Percentiles rank a stretch among this genome's conserved stretches.
phyloP scores from a whole-genome alignment of 2,329 filamentous ascomycete species.

The Blastomyces percursus region DNA sequence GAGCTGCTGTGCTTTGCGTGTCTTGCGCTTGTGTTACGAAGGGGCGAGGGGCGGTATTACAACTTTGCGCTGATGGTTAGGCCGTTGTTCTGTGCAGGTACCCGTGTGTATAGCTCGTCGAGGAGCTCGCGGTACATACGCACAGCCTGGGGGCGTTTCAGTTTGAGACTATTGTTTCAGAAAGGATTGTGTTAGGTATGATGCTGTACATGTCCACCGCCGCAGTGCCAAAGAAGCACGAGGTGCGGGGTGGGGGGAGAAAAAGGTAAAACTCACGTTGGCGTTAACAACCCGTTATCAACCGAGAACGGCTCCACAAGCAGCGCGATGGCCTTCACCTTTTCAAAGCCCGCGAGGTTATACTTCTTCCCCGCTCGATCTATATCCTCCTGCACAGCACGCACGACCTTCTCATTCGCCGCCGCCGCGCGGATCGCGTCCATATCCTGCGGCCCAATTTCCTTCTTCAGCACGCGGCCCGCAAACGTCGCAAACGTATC shows the following conservation, averaged over 20 bases:
- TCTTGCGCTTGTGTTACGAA: no score
- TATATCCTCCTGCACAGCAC: conserved; percentile 66
- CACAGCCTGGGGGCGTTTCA: conserved; percentile 58
- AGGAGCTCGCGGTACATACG: conserved; percentile 50
- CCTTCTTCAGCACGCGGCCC: conserved; percentile 60
- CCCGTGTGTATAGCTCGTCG: conserved; percentile 52
- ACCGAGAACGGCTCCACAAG: conserved; percentile 84
- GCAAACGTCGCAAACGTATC: conserved; percentile 73
- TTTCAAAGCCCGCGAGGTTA: conserved; percentile 89
- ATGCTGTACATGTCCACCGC: background rate
- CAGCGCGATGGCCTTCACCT: conserved; percentile 61
- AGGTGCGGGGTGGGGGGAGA: no score
- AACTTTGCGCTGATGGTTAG: conserved; percentile 29
- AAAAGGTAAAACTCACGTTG: conserved; percentile 29
- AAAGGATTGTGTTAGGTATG: conserved; percentile 13
- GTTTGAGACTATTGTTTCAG: conserved; percentile 46
- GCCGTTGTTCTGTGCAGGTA: conserved; percentile 27
- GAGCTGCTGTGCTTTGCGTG: no score
- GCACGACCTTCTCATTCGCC: conserved; percentile 57
- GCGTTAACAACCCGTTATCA: conserved; percentile 67
- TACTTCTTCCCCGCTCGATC: conserved; percentile 67
- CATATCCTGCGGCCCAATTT: conserved; percentile 53
- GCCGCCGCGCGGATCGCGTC: conserved; percentile 57
- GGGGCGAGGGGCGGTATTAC: conserved; percentile 16
- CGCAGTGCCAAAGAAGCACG: background rate